A percentile compares a stretch with the other conserved stretches of the same genome.
These are phyloP conservation scores for Ambrosia trifida DNA, from an alignment of 129 eudicot genomes.

Conservation along the genomic window DNA sequence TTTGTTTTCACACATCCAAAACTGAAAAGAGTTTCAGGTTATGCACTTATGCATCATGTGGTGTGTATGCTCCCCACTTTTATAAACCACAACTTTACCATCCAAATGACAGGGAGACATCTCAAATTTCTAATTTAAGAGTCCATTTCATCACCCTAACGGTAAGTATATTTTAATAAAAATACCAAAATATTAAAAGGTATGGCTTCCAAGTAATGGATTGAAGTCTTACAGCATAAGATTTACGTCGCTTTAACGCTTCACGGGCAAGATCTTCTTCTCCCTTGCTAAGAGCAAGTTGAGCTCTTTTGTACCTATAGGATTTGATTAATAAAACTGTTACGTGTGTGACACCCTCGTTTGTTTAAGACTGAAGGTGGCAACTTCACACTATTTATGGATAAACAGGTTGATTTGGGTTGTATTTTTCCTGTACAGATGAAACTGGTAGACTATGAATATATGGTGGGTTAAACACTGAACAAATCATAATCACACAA, in stretches of 20 bases:
- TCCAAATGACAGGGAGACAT: neutral
- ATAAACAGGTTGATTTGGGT: no score
- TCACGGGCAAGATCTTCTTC: constrained; percentile 99
- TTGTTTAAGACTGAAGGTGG: no score
- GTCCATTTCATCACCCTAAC: neutral
- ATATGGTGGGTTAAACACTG: no score
- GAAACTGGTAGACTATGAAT: no score
- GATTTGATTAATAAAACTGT: neutral
- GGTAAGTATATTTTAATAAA: constrained; percentile 1
- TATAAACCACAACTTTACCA: neutral
- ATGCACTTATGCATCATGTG: no score
- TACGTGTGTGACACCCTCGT: neutral
- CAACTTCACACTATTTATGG: no score
- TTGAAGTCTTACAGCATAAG: constrained; percentile 71
- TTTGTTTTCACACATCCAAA: neutral
- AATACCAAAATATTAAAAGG: no score
- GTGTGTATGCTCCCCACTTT: neutral
- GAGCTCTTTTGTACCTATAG: constrained; percentile 85
- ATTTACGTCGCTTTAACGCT: constrained; percentile 94
- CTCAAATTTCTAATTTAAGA: neutral
- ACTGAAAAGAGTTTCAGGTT: no score
- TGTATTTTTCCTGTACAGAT: no score
- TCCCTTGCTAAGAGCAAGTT: constrained; percentile 94
- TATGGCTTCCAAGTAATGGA: neutral
- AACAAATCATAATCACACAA: neutral